Evolutionary conservation across 1,284 basidiomycete genomes (phyloP).

Genomic region (Sporisorium exsertum): DNA sequence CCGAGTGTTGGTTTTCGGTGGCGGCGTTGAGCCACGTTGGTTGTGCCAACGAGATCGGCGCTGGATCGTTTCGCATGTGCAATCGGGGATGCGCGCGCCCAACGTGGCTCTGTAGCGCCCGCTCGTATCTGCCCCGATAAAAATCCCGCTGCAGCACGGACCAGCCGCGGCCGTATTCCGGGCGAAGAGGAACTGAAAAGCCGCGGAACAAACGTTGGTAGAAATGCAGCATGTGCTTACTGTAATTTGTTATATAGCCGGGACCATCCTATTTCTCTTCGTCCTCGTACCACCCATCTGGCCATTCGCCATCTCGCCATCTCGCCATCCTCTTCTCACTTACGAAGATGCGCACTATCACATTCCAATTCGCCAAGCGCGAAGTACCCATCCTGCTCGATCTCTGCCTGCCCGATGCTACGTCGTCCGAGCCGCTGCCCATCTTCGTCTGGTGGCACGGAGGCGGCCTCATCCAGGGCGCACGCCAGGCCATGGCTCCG

Average conservation of each 20-base stretch:
- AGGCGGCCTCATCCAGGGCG: conserved; percentile 52
- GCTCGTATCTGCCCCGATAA: conserved; percentile 2
- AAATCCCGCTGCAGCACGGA: conserved; percentile 11
- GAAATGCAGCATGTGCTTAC: not conserved
- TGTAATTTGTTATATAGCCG: conserved; percentile 16
- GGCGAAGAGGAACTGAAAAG: conserved; percentile 18
- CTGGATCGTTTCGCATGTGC: not conserved
- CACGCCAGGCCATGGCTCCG: conserved; percentile 37
- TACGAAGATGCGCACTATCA: conserved; percentile 32
- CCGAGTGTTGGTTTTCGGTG: conserved; percentile 2
- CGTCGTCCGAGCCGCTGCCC: conserved; percentile 31
- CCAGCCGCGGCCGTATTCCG: conserved; percentile 34
- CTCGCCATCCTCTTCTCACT: not conserved
- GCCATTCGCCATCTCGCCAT: too few relatives aligned
- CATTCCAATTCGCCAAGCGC: conserved; percentile 41
- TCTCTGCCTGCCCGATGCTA: conserved; percentile 38
- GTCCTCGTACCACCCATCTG: too few relatives aligned
- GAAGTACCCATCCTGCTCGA: conserved; percentile 43
- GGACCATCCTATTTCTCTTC: not conserved
- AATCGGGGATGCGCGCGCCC: conserved; percentile 4
- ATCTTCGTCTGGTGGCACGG: conserved; percentile 54
- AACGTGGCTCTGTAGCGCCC: conserved; percentile 4
- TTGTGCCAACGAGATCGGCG: conserved; percentile 1
- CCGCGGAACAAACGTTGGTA: too few relatives aligned
- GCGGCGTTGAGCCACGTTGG: conserved; percentile 3